Conservation (phyloP, 495 filamentous ascomycete species). For the Hamigera avellanea region DNA sequence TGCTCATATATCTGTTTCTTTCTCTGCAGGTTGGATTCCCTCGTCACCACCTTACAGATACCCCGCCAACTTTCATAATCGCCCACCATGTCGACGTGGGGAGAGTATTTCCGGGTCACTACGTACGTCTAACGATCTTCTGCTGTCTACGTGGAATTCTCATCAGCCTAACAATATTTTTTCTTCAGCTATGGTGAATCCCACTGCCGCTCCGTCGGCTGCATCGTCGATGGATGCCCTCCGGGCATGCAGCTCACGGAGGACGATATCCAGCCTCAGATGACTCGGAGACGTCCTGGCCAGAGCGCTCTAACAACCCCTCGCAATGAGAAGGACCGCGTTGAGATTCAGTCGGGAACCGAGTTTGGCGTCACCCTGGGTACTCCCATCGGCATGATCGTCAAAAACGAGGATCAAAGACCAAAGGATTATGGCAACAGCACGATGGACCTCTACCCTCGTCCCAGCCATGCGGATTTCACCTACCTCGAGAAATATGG, state of each 20-base stretch:
- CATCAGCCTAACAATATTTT: constrained; percentile 7
- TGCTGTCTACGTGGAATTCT: neutral
- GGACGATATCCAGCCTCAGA: constrained; percentile 86
- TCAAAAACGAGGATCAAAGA: constrained; percentile 85
- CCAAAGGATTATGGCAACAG: constrained; percentile 86
- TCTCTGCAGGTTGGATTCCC: no score
- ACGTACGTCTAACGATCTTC: constrained; percentile 63
- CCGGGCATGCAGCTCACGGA: constrained; percentile 84
- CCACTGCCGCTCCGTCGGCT: constrained; percentile 82
- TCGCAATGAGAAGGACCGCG: constrained; percentile 82
- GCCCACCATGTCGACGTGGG: constrained; percentile 77
- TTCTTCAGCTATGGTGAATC: constrained; percentile 64
- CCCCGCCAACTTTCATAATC: neutral
- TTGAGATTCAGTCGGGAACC: constrained; percentile 88
- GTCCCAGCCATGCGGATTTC: constrained; percentile 91
- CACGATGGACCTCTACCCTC: constrained; percentile 86
- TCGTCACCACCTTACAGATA: no score
- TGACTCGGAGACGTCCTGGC: constrained; percentile 83
- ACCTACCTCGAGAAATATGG: constrained; percentile 98
- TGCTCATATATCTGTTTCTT: no score
- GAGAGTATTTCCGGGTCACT: constrained; percentile 70
- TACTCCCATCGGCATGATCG: constrained; percentile 80
- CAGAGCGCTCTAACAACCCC: constrained; percentile 88
- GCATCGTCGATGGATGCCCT: constrained; percentile 79
- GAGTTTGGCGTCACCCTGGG: constrained; percentile 89